Percentiles rank a stretch among this genome's conserved stretches.
Conservation (phyloP, 2,329 filamentous ascomycete species). For the Acrocalymma vagum region DNA sequence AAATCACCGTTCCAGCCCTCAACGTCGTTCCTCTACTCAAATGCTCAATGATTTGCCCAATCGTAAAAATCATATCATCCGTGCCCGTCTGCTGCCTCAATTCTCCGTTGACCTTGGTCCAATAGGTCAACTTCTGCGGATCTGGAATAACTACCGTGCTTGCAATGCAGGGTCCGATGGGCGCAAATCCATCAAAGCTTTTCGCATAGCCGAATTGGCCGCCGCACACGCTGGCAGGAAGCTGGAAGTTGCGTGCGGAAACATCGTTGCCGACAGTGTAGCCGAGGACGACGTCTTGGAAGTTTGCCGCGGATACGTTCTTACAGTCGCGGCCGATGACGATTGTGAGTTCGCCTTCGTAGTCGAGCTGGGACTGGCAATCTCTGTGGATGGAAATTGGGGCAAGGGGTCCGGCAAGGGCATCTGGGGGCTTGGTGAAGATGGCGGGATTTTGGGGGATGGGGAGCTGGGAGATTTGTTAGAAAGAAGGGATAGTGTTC, state of each 20-base stretch:
- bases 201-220: conserved; percentile 54
- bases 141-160: conserved; percentile 38
- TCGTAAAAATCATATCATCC: conserved; percentile 58
- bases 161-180: conserved; percentile 54
- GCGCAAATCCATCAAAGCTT: conserved; percentile 55
- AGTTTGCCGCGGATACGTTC: conserved; percentile 59
- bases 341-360: conserved; percentile 49
- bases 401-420: conserved; percentile 42
- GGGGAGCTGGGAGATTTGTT: conserved; percentile 19
- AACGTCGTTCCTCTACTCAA: conserved; percentile 57
- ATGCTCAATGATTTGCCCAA: conserved; percentile 54
- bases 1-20: conserved; percentile 55
- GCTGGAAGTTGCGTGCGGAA: conserved; percentile 65
- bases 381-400: conserved; percentile 37
- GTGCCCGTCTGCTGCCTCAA: conserved; percentile 52
- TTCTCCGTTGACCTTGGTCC: conserved; percentile 55
- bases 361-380: conserved; percentile 45
- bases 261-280: conserved; percentile 72
- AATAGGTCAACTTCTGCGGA: conserved; percentile 43
- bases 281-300: conserved; percentile 68
- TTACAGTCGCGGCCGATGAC: conserved; percentile 43
- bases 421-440: conserved; percentile 46
- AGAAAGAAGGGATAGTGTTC: not conserved
- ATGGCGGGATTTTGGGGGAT: conserved; percentile 43
- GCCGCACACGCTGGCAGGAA: conserved; percentile 39